Percentiles rank a stretch among this genome's conserved stretches.
Evolutionary conservation across 805 yeast genomes (phyloP).

Genomic region (Naumovozyma baii): DNA sequence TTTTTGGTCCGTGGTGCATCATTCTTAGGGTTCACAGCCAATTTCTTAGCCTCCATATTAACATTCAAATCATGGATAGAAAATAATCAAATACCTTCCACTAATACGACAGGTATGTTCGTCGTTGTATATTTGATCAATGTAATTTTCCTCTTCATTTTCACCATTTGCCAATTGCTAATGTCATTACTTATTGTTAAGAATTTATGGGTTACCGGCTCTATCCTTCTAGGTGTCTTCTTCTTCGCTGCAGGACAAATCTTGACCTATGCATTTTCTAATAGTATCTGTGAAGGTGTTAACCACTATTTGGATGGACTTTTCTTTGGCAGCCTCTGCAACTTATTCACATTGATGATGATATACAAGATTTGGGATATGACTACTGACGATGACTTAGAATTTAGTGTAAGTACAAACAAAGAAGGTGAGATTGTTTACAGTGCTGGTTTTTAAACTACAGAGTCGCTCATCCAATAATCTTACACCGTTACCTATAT

Average conservation of each 20-base stretch:
- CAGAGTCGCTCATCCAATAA: neutral
- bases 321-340: slow-evolving; percentile 73
- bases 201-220: slow-evolving; percentile 85
- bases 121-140: slow-evolving; percentile 63
- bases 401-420: slow-evolving; percentile 62
- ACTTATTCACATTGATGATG: slow-evolving; percentile 84
- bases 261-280: slow-evolving; percentile 59
- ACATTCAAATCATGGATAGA: slow-evolving; percentile 64
- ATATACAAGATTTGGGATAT: slow-evolving; percentile 94
- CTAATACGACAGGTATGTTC: slow-evolving; percentile 59
- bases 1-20: slow-evolving; percentile 44
- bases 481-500: neutral
- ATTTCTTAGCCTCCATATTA: slow-evolving; percentile 57
- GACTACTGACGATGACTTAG: slow-evolving; percentile 89
- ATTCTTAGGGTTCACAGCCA: slow-evolving; percentile 48
- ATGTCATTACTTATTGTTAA: slow-evolving; percentile 59
- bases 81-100: slow-evolving; percentile 34
- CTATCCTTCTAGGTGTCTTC: slow-evolving; percentile 57
- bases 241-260: slow-evolving; percentile 80
- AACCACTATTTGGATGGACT: slow-evolving; percentile 87
- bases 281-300: slow-evolving; percentile 54
- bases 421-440: slow-evolving; percentile 33
- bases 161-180: slow-evolving; percentile 56
- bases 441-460: slow-evolving; percentile 1
- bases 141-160: slow-evolving; percentile 52